Conservation (phyloP, 129 eudicot genomes). For the Silybum marianum region DNA sequence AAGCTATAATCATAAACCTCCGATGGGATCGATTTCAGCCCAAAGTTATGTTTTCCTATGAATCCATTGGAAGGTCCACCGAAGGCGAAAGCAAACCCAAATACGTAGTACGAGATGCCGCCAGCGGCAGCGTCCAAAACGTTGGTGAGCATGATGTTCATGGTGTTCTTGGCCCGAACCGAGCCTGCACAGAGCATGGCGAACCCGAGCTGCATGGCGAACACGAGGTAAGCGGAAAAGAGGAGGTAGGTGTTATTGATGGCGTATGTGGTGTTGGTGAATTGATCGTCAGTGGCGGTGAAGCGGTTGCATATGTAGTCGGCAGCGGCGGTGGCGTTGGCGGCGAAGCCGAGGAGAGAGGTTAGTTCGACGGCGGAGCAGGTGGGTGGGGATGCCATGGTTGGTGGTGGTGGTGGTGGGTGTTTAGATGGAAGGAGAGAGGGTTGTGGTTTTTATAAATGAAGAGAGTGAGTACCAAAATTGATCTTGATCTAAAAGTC, state of each 20-base stretch:
- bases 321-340: conserved; percentile 54
- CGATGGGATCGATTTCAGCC: conserved; percentile 45
- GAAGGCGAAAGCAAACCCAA: conserved; percentile 67
- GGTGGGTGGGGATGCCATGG: conserved; percentile 21
- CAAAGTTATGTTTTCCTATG: conserved; percentile 64
- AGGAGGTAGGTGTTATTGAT: conserved; percentile 61
- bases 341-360: conserved; percentile 31
- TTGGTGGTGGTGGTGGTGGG: neutral
- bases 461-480: neutral
- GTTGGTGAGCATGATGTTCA: conserved; percentile 80
- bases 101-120: conserved; percentile 61
- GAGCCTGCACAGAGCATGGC: conserved; percentile 88
- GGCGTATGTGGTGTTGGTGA: conserved; percentile 48
- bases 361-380: conserved; percentile 27
- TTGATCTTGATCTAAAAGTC: conserved; percentile 1
- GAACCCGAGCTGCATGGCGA: conserved; percentile 77
- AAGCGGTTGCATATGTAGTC: conserved; percentile 52
- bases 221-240: conserved; percentile 70
- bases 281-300: conserved; percentile 29
- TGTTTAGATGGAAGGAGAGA: neutral
- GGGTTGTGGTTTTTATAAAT: neutral
- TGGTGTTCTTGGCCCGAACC: conserved; percentile 66
- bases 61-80: conserved; percentile 54
- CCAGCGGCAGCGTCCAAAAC: conserved; percentile 73
- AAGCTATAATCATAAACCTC: conserved; percentile 34